These are phyloP conservation scores for Colletotrichum phormii DNA, from an alignment of 2,329 filamentous ascomycete genomes.

Conservation along the genomic window DNA sequence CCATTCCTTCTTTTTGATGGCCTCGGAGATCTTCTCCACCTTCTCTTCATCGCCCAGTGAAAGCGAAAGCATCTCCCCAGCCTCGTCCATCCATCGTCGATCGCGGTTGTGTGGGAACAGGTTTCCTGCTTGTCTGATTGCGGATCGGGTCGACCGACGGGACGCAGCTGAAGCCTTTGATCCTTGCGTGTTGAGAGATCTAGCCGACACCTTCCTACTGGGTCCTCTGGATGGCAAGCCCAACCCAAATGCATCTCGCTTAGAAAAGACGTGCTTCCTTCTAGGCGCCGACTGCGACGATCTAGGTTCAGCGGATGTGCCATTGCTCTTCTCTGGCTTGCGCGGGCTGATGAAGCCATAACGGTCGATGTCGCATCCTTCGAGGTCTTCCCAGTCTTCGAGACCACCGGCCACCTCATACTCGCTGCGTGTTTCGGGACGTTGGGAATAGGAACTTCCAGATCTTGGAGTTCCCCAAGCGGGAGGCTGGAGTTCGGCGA, in stretches of 20 bases:
- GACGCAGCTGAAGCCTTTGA: constrained; percentile 64
- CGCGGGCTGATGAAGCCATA: constrained; percentile 73
- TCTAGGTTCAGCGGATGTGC: constrained; percentile 54
- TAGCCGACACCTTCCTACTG: constrained; percentile 66
- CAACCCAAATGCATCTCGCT: constrained; percentile 51
- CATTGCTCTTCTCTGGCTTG: constrained; percentile 53
- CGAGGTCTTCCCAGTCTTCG: constrained; percentile 76
- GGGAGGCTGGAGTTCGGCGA: constrained; percentile 46
- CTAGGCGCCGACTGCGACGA: constrained; percentile 58
- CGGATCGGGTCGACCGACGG: constrained; percentile 64
- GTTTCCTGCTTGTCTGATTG: constrained; percentile 69
- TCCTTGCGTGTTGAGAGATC: constrained; percentile 68
- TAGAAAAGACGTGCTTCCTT: constrained; percentile 59
- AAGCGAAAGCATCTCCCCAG: constrained; percentile 74
- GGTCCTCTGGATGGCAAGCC: constrained; percentile 53
- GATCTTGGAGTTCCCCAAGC: constrained; percentile 52
- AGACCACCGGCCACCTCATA: constrained; percentile 68
- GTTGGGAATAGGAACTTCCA: constrained; percentile 57
- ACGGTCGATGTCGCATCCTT: constrained; percentile 71
- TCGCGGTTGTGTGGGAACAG: constrained; percentile 71
- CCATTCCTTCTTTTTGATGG: constrained; percentile 72
- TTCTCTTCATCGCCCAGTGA: constrained; percentile 70
- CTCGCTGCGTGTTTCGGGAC: constrained; percentile 55
- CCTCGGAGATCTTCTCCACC: constrained; percentile 63
- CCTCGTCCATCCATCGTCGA: constrained; percentile 71